Base-by-base conservation (phyloP, 257 asterid species). In the Solanum chiquidenum region DNA sequence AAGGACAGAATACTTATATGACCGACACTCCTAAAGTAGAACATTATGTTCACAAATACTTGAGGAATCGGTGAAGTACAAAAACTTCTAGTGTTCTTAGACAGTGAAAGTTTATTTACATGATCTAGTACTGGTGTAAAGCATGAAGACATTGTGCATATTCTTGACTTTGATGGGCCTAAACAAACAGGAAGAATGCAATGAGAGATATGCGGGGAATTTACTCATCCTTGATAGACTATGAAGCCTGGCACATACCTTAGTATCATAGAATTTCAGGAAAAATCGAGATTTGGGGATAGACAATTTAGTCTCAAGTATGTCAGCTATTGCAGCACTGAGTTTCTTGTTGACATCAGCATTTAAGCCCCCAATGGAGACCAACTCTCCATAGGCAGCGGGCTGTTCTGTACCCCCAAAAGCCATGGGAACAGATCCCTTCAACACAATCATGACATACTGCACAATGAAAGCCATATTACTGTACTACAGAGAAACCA, bases 391-490 rank as follows among this genome's bases (percentile, higher is more conserved):
- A 83, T 92, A 97, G 23, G 98, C 99, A 83, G 98, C 92, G 31
- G 98, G 98, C 86, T 94, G 90, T 92, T 97, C 99, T 25, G 98
- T 95, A 87, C 99, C 99, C 69, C 96, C 99, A 74, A 95, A 95
- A 62, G 99, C 91, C 85, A 95, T 94, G 83, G 99, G 98, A 9
- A 97, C 98, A 29, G 99, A 97, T 20, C 99, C 99, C 91, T 95
- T 97, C 94, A 97, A 79, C 89, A 95, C 98, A 77, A 95, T 91
- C 99, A 97, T 97, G 87, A 97, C 98, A 90, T 95, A 97, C 99
- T 97, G 95, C 90, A 90, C 18, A 27, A 62, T n/a, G 44, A 83
- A 64, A 89, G 73, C 73, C n/a, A 52, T 18, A 52, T 86, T 31
- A 44, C 16, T 42, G 13, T 27, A 73, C 85, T 52, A 21, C 25